A percentile compares a stretch with the other conserved stretches of the same genome.
Evolutionary conservation across 208 protist species (phyloP).

Genomic region (Phytomonas francai): DNA sequence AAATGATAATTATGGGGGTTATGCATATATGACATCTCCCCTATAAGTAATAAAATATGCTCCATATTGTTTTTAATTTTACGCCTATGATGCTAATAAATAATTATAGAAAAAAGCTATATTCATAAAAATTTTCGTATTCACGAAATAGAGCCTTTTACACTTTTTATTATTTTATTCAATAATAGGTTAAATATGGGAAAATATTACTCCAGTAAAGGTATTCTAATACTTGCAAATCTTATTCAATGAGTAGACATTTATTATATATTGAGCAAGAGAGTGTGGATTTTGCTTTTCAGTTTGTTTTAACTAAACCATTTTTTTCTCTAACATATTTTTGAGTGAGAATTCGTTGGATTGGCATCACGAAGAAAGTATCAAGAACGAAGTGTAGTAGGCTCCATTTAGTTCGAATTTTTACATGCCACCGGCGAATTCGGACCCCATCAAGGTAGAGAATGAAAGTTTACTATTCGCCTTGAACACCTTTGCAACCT

Average conservation of each 20-base stretch:
- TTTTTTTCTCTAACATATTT: conserved; percentile 5
- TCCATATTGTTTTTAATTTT: not conserved
- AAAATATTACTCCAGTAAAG: not conserved
- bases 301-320: not conserved
- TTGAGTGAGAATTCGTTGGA: not conserved
- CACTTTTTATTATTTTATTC: not conserved
- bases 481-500: not conserved
- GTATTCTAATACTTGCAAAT: not conserved
- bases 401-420: not conserved
- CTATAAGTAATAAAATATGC: not conserved
- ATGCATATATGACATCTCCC: not conserved
- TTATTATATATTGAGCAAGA: not conserved
- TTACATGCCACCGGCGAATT: not conserved
- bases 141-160: not conserved
- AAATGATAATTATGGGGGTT: not conserved
- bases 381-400: not conserved
- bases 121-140: not conserved
- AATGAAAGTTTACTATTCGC: not conserved
- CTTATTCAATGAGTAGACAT: not conserved
- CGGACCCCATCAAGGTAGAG: not conserved
- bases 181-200: not conserved
- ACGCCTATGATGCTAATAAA: not conserved
- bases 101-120: not conserved
- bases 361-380: not conserved
- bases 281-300: not conserved